Conservation (phyloP, 2,329 filamentous ascomycete genomes). For the Alternaria sp. region DNA sequence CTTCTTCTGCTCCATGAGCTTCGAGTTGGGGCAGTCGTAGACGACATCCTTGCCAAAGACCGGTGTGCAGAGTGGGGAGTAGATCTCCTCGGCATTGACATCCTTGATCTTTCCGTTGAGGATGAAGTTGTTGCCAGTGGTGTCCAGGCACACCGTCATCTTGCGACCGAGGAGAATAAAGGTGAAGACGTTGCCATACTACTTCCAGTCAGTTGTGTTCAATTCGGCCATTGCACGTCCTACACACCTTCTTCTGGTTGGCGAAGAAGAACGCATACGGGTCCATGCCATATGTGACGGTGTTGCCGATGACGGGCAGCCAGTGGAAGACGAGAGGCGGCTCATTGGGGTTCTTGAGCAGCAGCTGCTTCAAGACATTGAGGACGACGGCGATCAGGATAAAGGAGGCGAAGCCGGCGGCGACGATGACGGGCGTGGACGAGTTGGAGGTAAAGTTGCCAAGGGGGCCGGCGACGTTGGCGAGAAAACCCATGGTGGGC, state of each 20-base stretch:
- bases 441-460: conserved; percentile 53
- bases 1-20: conserved; percentile 97
- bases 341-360: conserved; percentile 79
- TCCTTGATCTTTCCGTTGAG: conserved; percentile 90
- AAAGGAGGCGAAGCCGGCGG: conserved; percentile 57
- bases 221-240: conserved; percentile 7
- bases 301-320: conserved; percentile 82
- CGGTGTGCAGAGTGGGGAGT: conserved; percentile 75
- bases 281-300: conserved; percentile 93
- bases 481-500: conserved; percentile 61
- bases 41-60: conserved; percentile 86
- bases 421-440: conserved; percentile 56
- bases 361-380: conserved; percentile 81
- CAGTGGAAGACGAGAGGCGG: conserved; percentile 70
- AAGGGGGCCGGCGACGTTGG: conserved; percentile 58
- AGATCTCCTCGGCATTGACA: conserved; percentile 89
- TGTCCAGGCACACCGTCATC: conserved; percentile 84
- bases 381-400: conserved; percentile 68
- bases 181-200: conserved; percentile 91
- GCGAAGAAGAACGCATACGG: conserved; percentile 84
- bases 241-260: conserved; percentile 74
- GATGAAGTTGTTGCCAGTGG: conserved; percentile 88
- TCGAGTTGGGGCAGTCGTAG: conserved; percentile 89
- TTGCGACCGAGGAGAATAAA: conserved; percentile 89
- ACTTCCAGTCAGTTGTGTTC: conserved; percentile 30